phyloP scores from a whole-genome alignment of 2,329 filamentous ascomycete species.

The Diaporthe destruens region DNA sequence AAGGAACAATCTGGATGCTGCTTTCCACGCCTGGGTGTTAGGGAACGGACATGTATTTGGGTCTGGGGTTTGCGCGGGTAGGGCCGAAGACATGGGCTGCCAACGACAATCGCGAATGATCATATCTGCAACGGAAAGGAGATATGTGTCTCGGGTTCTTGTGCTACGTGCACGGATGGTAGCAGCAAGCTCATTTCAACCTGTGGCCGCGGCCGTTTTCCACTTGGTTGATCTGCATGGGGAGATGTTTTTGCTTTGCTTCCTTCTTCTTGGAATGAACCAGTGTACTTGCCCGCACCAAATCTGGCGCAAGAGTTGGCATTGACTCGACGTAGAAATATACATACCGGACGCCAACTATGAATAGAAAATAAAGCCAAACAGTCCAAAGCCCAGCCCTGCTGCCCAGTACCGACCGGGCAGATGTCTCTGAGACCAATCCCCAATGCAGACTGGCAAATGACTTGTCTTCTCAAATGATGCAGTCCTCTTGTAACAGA shows the following conservation, averaged over 20 bases:
- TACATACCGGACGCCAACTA: conserved; percentile 1
- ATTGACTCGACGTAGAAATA: neutral
- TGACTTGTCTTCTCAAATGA: neutral
- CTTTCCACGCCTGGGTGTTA: conserved; percentile 41
- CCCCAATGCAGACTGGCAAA: neutral
- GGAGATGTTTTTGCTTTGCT: no score
- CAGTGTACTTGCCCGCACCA: neutral
- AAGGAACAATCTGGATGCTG: conserved; percentile 41
- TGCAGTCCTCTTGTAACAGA: neutral
- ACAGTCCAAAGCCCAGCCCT: conserved; percentile 3
- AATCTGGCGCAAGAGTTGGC: neutral
- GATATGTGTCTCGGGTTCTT: conserved; percentile 4
- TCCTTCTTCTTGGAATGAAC: neutral
- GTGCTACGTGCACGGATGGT: conserved; percentile 1
- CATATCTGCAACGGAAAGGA: neutral
- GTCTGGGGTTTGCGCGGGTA: neutral
- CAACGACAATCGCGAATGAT: neutral
- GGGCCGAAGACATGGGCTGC: neutral
- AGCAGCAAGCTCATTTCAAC: neutral
- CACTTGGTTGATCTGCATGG: neutral
- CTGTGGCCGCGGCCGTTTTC: neutral
- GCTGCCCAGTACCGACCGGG: neutral
- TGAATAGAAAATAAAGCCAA: neutral
- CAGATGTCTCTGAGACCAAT: neutral
- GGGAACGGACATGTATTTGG: neutral